Evolutionary conservation across 768 basidiomycete genomes (phyloP).

Genomic region (Rubroboletus satanas): DNA sequence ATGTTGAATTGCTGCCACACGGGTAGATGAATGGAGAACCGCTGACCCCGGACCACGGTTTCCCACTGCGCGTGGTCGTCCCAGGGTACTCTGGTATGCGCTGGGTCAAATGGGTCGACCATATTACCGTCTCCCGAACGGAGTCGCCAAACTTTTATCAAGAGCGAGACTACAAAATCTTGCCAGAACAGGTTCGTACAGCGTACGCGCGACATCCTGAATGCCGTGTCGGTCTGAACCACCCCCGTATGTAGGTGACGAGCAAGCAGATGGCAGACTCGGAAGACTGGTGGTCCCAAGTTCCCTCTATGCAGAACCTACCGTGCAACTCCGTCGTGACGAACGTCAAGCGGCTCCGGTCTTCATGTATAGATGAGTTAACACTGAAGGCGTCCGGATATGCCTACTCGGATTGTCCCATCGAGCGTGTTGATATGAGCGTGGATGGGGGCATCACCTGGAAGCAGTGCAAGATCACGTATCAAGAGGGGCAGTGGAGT

Average conservation of each 20-base stretch:
- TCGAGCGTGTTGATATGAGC: conserved; percentile 49
- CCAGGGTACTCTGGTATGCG: conserved; percentile 67
- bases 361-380: conserved; percentile 20
- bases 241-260: conserved; percentile 16
- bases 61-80: conserved; percentile 61
- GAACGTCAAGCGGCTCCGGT: conserved; percentile 4
- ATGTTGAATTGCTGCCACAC: background rate
- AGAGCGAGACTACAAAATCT: conserved; percentile 65
- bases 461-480: conserved; percentile 48
- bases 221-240: background rate
- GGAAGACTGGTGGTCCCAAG: conserved; percentile 46
- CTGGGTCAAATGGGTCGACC: conserved; percentile 76
- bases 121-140: conserved; percentile 44
- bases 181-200: conserved; percentile 46
- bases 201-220: conserved; percentile 5
- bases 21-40: conserved; percentile 58
- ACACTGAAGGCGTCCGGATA: conserved; percentile 48
- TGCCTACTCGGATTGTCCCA: conserved; percentile 47
- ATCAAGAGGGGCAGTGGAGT: conserved; percentile 65
- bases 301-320: conserved; percentile 54
- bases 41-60: conserved; percentile 58
- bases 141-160: conserved; percentile 73
- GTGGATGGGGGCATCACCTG: conserved; percentile 51
- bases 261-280: conserved; percentile 23
- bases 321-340: conserved; percentile 63